These are phyloP conservation scores for Silene conica DNA, from an alignment of 148 eudicot genomes.

Conservation along the genomic window DNA sequence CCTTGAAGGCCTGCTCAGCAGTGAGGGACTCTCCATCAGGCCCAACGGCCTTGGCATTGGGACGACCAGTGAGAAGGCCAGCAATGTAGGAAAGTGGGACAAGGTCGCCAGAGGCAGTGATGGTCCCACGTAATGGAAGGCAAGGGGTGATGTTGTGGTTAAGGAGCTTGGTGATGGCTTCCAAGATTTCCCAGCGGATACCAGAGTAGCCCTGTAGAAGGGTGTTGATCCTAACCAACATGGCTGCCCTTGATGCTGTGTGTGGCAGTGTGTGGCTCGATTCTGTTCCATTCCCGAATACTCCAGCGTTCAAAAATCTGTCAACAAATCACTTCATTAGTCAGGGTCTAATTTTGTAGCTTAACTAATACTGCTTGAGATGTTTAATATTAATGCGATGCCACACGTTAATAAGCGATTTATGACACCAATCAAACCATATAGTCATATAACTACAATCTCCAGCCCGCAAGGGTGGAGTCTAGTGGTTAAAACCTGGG, in stretches of 20 bases:
- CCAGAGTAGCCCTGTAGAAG: slow-evolving; percentile 92
- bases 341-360: neutral
- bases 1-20: slow-evolving; percentile 54
- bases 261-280: slow-evolving; percentile 59
- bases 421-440: no score
- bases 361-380: no score
- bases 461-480: no score
- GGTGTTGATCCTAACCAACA: slow-evolving; percentile 85
- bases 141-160: slow-evolving; percentile 81
- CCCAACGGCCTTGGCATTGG: slow-evolving; percentile 69
- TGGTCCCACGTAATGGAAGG: slow-evolving; percentile 81
- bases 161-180: slow-evolving; percentile 61
- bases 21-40: slow-evolving; percentile 51
- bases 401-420: no score
- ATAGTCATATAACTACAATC: no score
- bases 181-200: slow-evolving; percentile 72
- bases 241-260: slow-evolving; percentile 76
- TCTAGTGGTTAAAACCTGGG: no score
- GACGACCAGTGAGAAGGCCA: slow-evolving; percentile 73
- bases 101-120: slow-evolving; percentile 83
- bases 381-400: no score
- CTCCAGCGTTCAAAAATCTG: slow-evolving; percentile 87
- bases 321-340: neutral
- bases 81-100: slow-evolving; percentile 87
- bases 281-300: slow-evolving; percentile 62